Conservation (phyloP, 306 rosid genomes). For the Citrullus amarus region DNA sequence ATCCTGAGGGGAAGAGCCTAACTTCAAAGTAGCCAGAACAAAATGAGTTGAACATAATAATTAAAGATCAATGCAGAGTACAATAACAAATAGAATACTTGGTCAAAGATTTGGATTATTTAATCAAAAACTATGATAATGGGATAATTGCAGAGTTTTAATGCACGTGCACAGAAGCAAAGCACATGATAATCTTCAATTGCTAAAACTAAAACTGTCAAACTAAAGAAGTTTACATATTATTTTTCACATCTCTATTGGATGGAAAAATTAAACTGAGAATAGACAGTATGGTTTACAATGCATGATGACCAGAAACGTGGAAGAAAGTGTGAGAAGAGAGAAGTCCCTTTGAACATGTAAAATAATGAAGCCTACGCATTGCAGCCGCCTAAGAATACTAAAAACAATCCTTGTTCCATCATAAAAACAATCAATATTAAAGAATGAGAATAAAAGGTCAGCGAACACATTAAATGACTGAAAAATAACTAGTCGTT, state of each 20-base stretch:
- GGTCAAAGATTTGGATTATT: neutral
- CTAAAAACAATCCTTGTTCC: neutral
- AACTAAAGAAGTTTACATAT: neutral
- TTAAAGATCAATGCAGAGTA: neutral
- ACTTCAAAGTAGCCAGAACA: neutral
- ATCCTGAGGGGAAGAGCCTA: neutral
- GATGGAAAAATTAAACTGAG: neutral
- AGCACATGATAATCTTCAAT: neutral
- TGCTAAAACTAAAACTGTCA: neutral
- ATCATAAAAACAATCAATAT: neutral
- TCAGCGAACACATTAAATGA: neutral
- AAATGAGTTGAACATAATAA: neutral
- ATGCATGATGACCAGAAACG: neutral
- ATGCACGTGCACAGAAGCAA: neutral
- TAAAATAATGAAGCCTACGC: neutral
- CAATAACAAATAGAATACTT: neutral
- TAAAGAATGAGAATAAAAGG: neutral
- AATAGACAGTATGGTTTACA: neutral
- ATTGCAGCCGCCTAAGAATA: neutral
- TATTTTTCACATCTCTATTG: neutral
- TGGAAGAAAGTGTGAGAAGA: neutral
- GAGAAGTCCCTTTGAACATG: neutral
- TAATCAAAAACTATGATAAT: neutral
- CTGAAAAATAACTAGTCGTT: neutral
- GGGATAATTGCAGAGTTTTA: neutral